Evolutionary conservation across 2,329 filamentous ascomycete genomes (phyloP), one percentile per base, ranked within the genome.

Genomic region (Hypocrella siamensis): DNA sequence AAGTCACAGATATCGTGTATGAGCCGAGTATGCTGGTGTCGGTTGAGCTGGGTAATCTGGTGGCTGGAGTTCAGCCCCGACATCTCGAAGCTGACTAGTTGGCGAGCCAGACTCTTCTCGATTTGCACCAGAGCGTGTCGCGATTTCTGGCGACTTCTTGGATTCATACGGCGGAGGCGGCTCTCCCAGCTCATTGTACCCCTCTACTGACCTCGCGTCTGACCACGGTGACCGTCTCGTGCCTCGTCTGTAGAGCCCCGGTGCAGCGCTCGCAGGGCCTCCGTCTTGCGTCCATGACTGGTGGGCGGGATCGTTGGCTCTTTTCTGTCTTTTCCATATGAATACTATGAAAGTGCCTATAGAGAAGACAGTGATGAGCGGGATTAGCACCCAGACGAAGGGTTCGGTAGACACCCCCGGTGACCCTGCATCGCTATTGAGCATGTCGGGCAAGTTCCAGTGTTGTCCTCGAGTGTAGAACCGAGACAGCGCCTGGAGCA

Each of bases 111-210:
- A n/a, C n/a, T n/a, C n/a, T n/a, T n/a, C n/a, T n/a, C n/a, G n/a
- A n/a, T n/a, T n/a, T n/a, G n/a, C n/a, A n/a, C n/a, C n/a, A n/a
- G n/a, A n/a, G n/a, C n/a, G n/a, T n/a, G n/a, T n/a, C n/a, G n/a
- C n/a, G n/a, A n/a, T n/a, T n/a, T n/a, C 33, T 14, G 39, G 32
- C 18, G 46, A 38, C 39, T 51, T 47, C 42, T 52, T 53, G 6
- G 45, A 43, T 26, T 54, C 57, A 46, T 79, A 79, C 1, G 74
- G 70, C 30, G 75, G 75, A 31, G 75, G 75, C 8, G 73, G 70
- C 47, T 78, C 71, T 18, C 74, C 75, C 27, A 63, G 50, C 52
- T 77, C 73, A 45, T 79, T 65, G 34, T 78, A 49, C 0, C 75
- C 75, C 39, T 79, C 74, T 28, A 64, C 33, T 3, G 46, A 42